A percentile compares a stretch with the other conserved stretches of the same genome.
phyloP scores from a whole-genome alignment of 805 yeast genomes.

The Sugiyamaella marilandica region DNA sequence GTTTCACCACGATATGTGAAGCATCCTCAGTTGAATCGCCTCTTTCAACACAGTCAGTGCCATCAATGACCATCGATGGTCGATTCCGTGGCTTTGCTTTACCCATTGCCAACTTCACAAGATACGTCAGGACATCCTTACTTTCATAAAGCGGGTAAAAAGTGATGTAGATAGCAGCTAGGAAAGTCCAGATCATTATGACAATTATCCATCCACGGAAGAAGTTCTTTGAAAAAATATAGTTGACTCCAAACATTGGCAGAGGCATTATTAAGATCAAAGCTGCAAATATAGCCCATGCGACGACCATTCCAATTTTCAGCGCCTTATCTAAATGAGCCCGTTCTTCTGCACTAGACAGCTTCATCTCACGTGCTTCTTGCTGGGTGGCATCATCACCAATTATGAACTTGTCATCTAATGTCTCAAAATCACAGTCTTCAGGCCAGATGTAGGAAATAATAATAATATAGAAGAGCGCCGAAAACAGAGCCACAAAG shows the following conservation, averaged over 20 bases:
- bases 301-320: slow-evolving; percentile 7
- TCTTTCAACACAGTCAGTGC: neutral
- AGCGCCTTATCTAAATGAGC: slow-evolving; percentile 6
- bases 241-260: slow-evolving; percentile 69
- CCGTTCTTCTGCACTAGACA: neutral
- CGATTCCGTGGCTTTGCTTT: slow-evolving; percentile 11
- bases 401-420: slow-evolving; percentile 6
- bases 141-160: slow-evolving; percentile 9
- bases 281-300: slow-evolving; percentile 3
- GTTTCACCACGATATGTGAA: neutral
- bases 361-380: slow-evolving; percentile 9
- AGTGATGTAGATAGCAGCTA: slow-evolving; percentile 9
- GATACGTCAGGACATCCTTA: slow-evolving; percentile 6
- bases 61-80: slow-evolving; percentile 6
- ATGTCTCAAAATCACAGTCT: neutral
- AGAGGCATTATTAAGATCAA: slow-evolving; percentile 33
- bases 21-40: slow-evolving; percentile 1
- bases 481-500: slow-evolving; percentile 27
- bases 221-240: slow-evolving; percentile 61
- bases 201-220: slow-evolving; percentile 72
- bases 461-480: slow-evolving; percentile 17
- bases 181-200: slow-evolving; percentile 8
- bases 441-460: slow-evolving; percentile 25
- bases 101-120: slow-evolving; percentile 10
- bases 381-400: slow-evolving; percentile 11